phyloP scores from a whole-genome alignment of 306 rosid genomes.

The Nissolia schottii region DNA sequence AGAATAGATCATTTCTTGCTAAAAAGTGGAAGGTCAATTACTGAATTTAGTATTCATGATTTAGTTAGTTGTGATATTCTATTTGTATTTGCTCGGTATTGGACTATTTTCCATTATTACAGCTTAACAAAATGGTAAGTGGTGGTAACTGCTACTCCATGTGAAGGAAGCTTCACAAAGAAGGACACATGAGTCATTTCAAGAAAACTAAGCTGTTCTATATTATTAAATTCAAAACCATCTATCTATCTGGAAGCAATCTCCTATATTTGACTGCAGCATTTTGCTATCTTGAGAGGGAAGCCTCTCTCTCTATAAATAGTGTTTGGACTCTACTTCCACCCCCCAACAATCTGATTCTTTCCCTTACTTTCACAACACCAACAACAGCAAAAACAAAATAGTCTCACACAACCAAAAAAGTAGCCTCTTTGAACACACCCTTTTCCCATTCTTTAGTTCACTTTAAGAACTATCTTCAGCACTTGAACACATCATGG shows the following conservation, averaged over 20 bases:
- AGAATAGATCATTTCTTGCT: background rate
- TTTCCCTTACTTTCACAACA: conserved; percentile 31
- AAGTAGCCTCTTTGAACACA: conserved; percentile 14
- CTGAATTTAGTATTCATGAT: background rate
- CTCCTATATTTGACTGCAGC: conserved; percentile 41
- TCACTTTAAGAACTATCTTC: conserved; percentile 5
- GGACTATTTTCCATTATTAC: background rate
- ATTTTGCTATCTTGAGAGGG: conserved; percentile 26
- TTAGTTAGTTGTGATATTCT: background rate
- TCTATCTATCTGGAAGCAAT: conserved; percentile 57
- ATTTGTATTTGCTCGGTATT: background rate
- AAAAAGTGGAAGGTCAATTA: background rate
- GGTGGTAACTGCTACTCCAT: background rate
- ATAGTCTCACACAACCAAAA: background rate
- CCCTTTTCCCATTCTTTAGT: background rate
- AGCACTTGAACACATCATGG: conserved; percentile 46
- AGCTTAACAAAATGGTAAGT: background rate
- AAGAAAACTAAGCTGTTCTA: background rate
- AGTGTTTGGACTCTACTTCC: background rate
- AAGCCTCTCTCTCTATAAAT: conserved; percentile 63
- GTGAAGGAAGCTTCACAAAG: conserved; percentile 23
- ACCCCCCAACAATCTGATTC: conserved; percentile 30
- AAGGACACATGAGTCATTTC: conserved; percentile 27
- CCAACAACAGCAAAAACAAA: background rate
- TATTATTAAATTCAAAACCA: conserved; percentile 20